phyloP scores from a whole-genome alignment of 345 rosid genomes.

The Ricinus communis region DNA sequence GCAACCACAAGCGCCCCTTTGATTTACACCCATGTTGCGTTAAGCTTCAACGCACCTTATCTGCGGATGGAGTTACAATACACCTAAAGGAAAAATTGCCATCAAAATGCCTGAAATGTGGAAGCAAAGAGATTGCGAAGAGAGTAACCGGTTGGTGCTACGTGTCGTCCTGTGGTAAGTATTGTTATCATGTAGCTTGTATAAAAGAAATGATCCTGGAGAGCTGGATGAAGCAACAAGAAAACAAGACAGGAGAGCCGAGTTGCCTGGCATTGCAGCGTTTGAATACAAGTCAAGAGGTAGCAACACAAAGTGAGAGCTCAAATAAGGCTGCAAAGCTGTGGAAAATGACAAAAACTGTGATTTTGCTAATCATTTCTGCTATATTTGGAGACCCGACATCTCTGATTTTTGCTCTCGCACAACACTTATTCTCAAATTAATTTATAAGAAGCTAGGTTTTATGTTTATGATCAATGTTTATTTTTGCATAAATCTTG shows the following conservation, averaged over 20 bases:
- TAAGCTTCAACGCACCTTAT: neutral
- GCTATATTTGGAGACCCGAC: constrained; percentile 14
- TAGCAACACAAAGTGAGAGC: neutral
- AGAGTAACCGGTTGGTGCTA: constrained; percentile 11
- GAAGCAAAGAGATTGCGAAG: neutral
- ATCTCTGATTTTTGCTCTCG: neutral
- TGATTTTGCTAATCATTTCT: neutral
- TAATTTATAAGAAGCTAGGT: neutral
- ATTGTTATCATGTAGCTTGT: constrained; percentile 19
- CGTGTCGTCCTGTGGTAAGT: neutral
- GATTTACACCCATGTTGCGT: constrained; percentile 11
- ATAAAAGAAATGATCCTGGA: neutral
- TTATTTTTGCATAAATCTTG: no score
- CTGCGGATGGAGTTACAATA: neutral
- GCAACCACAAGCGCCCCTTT: neutral
- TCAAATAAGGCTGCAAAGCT: neutral
- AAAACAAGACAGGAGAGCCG: neutral
- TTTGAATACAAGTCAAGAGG: neutral
- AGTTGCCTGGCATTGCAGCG: neutral
- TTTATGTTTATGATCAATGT: neutral
- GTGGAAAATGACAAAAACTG: neutral
- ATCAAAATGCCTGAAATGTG: constrained; percentile 3
- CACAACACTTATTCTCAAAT: neutral
- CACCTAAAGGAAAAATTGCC: neutral
- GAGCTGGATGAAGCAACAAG: neutral